Evolutionary conservation across 768 basidiomycete genomes (phyloP), one percentile per base, ranked within the genome.

Genomic region (Lanmaoa pseudosensibilis): DNA sequence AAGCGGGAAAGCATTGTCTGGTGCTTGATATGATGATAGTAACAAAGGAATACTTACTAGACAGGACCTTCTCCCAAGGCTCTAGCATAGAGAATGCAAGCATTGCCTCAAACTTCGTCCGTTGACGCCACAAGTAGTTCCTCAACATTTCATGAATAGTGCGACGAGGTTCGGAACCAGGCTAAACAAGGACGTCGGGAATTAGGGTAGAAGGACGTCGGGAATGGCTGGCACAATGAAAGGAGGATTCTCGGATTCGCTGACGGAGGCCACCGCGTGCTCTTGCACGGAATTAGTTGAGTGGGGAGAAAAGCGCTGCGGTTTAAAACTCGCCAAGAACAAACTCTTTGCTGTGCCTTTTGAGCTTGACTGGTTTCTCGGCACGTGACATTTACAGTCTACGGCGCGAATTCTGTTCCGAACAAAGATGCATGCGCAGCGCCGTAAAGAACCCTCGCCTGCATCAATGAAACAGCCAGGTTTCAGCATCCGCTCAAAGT

Each of bases 51-150:
- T 12, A 59, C 86, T 62, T 62, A 87, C 87, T 63, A 57, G 83
- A 75, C 47, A 87, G 60, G 27, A 80, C 46, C 65, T 85, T 85
- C 74, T 89, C 87, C 87, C 87, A 88, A 54, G 82, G 79, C 69
- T 89, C 86, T 55, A 87, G 75, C 75, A 88, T 80, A 18, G 78
- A 75, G 41, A 87, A 71, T 5, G 77, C 87, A 51, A 84, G 80
- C 0, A 84, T 86, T 12, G 79, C 74, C 68, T 87, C 86, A 41
- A 72, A 69, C 58, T 70, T 73, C 52, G 52, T 53, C 44, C 70
- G 61, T 38, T 73, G 72, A 21, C 72, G 70, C 63, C 60, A 62
- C 21, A 72, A 52, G 57, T 72, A 72, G 44, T 72, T 58, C 30
- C 56, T 61, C 62, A 70, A 60, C 66, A 70, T 72, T 52, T 59